phyloP scores from a whole-genome alignment of 768 basidiomycete species.

The Hericium rajendrae region DNA sequence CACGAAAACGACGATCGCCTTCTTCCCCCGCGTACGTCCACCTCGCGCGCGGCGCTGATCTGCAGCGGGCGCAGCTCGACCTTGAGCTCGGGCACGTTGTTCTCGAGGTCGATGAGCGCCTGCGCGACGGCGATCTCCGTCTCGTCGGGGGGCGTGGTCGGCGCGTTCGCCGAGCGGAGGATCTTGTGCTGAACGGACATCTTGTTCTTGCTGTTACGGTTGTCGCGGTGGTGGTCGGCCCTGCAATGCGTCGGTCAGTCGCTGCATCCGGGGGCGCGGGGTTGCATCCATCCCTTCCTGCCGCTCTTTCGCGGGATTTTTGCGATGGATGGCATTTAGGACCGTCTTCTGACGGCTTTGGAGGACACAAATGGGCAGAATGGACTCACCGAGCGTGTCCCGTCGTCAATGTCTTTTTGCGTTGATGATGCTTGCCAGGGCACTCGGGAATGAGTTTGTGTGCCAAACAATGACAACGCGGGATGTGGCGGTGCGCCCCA shows the following conservation, averaged over 20 bases:
- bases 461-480: conserved; percentile 2
- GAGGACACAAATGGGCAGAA: conserved; percentile 18
- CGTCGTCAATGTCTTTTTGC: conserved; percentile 27
- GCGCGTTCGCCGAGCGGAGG: conserved; percentile 92
- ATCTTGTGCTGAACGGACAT: conserved; percentile 88
- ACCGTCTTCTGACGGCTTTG: neutral
- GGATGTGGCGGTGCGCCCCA: neutral
- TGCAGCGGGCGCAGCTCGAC: conserved; percentile 89
- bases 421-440: neutral
- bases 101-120: conserved; percentile 94
- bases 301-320: neutral
- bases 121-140: conserved; percentile 88
- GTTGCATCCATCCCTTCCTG: conserved; percentile 49
- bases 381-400: conserved; percentile 56
- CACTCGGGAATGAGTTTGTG: neutral
- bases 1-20: conserved; percentile 97
- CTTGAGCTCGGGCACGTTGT: conserved; percentile 98
- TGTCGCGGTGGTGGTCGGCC: neutral
- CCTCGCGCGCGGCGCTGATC: conserved; percentile 97
- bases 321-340: neutral
- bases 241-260: neutral
- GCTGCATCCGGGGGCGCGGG: conserved; percentile 32
- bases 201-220: conserved; percentile 24
- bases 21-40: conserved; percentile 98
- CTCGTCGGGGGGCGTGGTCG: conserved; percentile 80